Evolutionary conservation across 2,329 filamentous ascomycete genomes (phyloP).

Genomic region (Cytospora paraplurivora): DNA sequence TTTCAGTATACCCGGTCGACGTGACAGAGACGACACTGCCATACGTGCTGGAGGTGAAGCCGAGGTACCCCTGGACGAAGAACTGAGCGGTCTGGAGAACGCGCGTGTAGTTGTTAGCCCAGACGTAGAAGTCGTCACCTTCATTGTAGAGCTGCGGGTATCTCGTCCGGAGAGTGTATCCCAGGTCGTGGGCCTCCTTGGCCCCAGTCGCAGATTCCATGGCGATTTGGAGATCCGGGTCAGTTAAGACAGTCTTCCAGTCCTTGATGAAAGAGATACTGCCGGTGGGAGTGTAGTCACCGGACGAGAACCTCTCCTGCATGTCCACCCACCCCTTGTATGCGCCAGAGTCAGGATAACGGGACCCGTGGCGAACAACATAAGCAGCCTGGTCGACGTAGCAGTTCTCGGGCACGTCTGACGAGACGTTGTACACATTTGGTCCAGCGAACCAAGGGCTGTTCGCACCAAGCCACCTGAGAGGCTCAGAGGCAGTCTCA

Average conservation of each 20-base stretch:
- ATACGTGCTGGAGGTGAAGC: slow-evolving; percentile 53
- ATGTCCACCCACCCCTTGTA: slow-evolving; percentile 59
- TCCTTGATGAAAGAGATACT: slow-evolving; percentile 57
- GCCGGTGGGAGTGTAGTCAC: slow-evolving; percentile 55
- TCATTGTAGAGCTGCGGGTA: slow-evolving; percentile 54
- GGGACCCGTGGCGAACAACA: slow-evolving; percentile 61
- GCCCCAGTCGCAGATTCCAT: slow-evolving; percentile 63
- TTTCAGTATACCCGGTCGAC: slow-evolving; percentile 50
- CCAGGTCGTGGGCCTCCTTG: slow-evolving; percentile 61
- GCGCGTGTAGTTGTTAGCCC: slow-evolving; percentile 67
- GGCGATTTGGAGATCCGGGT: slow-evolving; percentile 58
- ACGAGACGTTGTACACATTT: slow-evolving; percentile 57
- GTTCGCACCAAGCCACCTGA: slow-evolving; percentile 52
- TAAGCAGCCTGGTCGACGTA: slow-evolving; percentile 63
- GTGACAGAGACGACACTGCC: slow-evolving; percentile 63
- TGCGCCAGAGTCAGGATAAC: slow-evolving; percentile 63
- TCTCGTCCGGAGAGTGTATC: slow-evolving; percentile 52
- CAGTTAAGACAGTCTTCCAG: slow-evolving; percentile 60
- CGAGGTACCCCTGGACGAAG: slow-evolving; percentile 64
- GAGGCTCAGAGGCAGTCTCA: slow-evolving; percentile 28
- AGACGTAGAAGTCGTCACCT: slow-evolving; percentile 57
- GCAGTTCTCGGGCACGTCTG: slow-evolving; percentile 57
- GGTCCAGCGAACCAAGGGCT: slow-evolving; percentile 57
- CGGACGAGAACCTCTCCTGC: slow-evolving; percentile 50
- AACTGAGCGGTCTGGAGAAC: slow-evolving; percentile 64